A percentile compares a stretch with the other conserved stretches of the same genome.
Evolutionary conservation across 2,329 filamentous ascomycete genomes (phyloP).

Genomic region (Phaeophleospora eucalypticola): DNA sequence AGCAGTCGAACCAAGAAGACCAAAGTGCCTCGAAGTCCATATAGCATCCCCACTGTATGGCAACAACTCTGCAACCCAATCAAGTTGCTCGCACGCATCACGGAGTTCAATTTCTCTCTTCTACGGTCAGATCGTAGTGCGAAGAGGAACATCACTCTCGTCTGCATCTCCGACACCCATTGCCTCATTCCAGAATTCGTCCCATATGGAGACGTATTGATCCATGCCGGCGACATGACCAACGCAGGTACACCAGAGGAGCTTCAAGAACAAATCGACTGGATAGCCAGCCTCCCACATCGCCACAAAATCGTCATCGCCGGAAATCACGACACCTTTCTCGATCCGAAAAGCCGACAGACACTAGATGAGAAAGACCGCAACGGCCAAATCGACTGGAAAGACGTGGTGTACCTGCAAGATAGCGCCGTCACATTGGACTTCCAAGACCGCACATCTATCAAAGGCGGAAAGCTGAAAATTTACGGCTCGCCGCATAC

Average conservation of each 20-base stretch:
- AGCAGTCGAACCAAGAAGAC: neutral
- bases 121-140: constrained; percentile 61
- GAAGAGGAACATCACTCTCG: constrained; percentile 61
- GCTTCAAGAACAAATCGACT: constrained; percentile 58
- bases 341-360: constrained; percentile 45
- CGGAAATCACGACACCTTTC: constrained; percentile 71
- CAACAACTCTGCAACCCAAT: constrained; percentile 31
- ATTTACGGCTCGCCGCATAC: constrained; percentile 70
- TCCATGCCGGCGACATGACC: constrained; percentile 73
- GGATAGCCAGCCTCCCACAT: constrained; percentile 65
- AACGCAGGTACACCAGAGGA: constrained; percentile 61
- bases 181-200: constrained; percentile 58
- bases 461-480: constrained; percentile 56
- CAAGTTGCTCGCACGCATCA: constrained; percentile 40
- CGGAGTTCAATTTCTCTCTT: constrained; percentile 52
- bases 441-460: constrained; percentile 32
- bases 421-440: constrained; percentile 57
- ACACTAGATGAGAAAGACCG: neutral
- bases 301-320: constrained; percentile 64
- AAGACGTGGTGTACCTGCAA: constrained; percentile 60
- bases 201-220: constrained; percentile 67
- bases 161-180: constrained; percentile 73
- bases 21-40: constrained; percentile 7
- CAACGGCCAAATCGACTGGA: neutral
- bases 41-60: constrained; percentile 22